Conservation (phyloP, 306 rosid species). For the Corylus americana region DNA sequence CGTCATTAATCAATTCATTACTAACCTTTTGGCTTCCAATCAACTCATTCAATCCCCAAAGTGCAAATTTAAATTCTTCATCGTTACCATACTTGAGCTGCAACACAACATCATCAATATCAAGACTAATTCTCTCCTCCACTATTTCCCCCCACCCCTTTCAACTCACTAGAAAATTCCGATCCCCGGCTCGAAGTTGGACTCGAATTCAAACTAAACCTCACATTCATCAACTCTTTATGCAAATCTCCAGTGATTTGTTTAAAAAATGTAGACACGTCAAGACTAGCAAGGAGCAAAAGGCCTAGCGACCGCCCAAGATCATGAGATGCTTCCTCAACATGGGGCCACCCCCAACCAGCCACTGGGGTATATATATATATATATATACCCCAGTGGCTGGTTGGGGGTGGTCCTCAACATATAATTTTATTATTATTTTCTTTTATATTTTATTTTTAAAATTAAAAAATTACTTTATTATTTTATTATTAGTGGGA, state of each 20-base stretch:
- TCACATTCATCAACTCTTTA: constrained; percentile 58
- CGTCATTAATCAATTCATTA: constrained; percentile 55
- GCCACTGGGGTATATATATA: no score
- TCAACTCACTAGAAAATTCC: constrained; percentile 40
- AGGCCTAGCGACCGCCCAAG: constrained; percentile 81
- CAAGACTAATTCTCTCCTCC: constrained; percentile 47
- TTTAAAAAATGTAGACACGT: constrained; percentile 55
- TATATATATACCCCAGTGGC: no score
- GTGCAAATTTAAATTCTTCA: constrained; percentile 58
- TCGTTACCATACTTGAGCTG: constrained; percentile 74
- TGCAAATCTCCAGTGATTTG: constrained; percentile 52
- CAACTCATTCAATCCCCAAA: constrained; percentile 54
- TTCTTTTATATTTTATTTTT: no score
- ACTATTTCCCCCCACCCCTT: constrained; percentile 46
- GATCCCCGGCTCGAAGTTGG: constrained; percentile 55
- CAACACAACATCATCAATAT: constrained; percentile 53
- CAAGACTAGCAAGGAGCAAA: constrained; percentile 61
- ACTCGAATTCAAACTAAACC: constrained; percentile 44
- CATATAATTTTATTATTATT: no score
- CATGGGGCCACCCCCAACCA: constrained; percentile 26
- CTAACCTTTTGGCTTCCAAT: constrained; percentile 37
- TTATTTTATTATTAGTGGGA: no score
- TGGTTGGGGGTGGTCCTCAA: no score
- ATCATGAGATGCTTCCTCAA: constrained; percentile 66
- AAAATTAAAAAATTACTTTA: no score